Evolutionary conservation across 306 rosid genomes (phyloP).

Genomic region (Luffa aegyptiaca): DNA sequence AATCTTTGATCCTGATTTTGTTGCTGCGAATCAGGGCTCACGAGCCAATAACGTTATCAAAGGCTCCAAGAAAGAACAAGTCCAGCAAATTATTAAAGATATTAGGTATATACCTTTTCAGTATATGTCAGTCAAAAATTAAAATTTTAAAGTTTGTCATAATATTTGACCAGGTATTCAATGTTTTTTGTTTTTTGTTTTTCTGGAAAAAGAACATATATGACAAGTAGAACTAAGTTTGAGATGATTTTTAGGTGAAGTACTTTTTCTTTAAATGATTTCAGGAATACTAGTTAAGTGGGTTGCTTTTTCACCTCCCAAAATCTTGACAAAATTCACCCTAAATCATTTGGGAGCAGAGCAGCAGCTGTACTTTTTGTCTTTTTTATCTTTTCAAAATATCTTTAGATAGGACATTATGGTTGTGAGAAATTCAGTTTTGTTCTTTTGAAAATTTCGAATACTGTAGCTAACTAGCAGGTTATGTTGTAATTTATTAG

Average conservation of each 20-base stretch:
- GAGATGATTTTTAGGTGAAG: background rate
- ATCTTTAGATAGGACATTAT: background rate
- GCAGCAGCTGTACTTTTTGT: background rate
- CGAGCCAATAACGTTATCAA: constrained; percentile 86
- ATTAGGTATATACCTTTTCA: constrained; percentile 34
- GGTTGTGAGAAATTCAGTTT: background rate
- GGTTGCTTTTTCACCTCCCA: background rate
- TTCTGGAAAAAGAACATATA: background rate
- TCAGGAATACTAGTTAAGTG: background rate
- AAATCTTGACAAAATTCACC: background rate
- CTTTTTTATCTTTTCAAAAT: background rate
- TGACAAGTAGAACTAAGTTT: background rate
- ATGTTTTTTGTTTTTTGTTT: background rate
- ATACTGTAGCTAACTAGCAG: background rate
- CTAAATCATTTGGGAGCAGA: background rate
- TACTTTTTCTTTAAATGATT: background rate
- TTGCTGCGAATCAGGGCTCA: constrained; percentile 88
- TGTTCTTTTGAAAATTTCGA: constrained; percentile 3
- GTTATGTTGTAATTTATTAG: constrained; percentile 22
- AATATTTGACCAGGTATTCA: background rate
- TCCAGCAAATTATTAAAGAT: constrained; percentile 66
- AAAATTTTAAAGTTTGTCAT: background rate
- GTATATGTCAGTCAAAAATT: background rate
- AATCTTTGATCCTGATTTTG: constrained; percentile 79
- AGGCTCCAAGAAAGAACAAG: constrained; percentile 84